Base-by-base conservation (phyloP, 257 asterid genomes). In the Nicotiana sylvestris region DNA sequence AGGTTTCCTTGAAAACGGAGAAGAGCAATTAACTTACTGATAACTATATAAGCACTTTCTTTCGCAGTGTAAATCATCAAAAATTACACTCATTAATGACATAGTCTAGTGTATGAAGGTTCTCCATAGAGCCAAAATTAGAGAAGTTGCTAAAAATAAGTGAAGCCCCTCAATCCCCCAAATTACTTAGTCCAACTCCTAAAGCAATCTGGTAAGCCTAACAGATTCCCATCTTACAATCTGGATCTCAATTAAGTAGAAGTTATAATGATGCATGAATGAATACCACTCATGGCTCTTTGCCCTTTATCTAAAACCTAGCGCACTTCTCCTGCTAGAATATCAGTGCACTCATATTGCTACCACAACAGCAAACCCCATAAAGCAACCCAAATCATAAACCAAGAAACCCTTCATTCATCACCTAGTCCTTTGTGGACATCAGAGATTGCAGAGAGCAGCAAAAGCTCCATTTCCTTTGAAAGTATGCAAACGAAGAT, bases 141-240 rank as follows among this genome's bases (percentile, higher is more conserved):
- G 49, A 1, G 49, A n/a, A 49, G 76, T 53, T 67, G 27, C 53
- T 67, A 39, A 33, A 67, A 67, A 33, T 33, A 67, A 33, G 29
- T 17, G 76, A 67, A 33, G 51, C 37, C 51, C 53, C 53, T 33
- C 53, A 3, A 67, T 33, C 16, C 29, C 53, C 18, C 4, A 67
- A 67, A 67, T 67, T 67, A 67, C 53, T 8, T 16, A 67, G 76
- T 67, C 76, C 39, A 67, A 33, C 76, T 67, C 76, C 76, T 67
- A 7, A 33, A 67, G 53, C 76, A 16, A 67, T 16, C 51, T 33
- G 76, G 76, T 21, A 21, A 21, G 21, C 72, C 51, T 33, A 66
- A 0, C 3, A 67, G 76, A 67, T 67, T 1, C 76, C 27, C 51
- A 33, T 67, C 76, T 67, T 33, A 32, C 51, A 66, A 66, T 30